Evolutionary conservation across 2,329 filamentous ascomycete genomes (phyloP), one percentile per base, ranked within the genome.

Genomic region (Fusarium sp.): DNA sequence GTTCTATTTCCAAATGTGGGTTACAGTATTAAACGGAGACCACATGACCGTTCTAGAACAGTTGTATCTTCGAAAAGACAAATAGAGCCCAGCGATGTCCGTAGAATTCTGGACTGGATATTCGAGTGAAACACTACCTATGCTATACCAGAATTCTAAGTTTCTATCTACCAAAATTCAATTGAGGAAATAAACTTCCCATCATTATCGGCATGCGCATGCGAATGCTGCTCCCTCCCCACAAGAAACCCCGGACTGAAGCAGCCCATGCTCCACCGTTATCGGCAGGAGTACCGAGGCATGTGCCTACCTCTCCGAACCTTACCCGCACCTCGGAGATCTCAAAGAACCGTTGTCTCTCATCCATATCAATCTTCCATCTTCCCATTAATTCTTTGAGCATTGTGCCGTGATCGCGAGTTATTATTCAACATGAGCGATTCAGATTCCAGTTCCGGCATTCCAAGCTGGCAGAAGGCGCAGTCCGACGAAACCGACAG

Each of bases 401-500:
- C 33, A 13, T 43, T 9, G 10, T 42, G 40, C 4, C 15, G 38
- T 31, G 38, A 31, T 43, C 22, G 24, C 28, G 19, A 26, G 14
- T 4, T 5, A 28, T 11, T 28, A n/a, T 19, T 38, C 50, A 73
- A 28, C 24, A 80, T 81, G 80, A 72, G 75, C 60, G 78, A 80
- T 64, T 69, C 77, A 13, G 73, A 80, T 60, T 70, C 76, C 7
- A 76, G 71, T 24, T 65, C 76, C 17, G 69, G 64, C 57, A 75
- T 76, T n/a, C 78, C 78, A 19, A 65, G 67, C 43, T 79, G 76
- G 78, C 78, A 79, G 68, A 77, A 71, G 55, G 65, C 58, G 28
- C 60, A 67, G 21, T 52, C 62, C 24, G 56, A 66, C 28, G 58
- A 70, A 49, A 47, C 70, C 34, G 57, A 69, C 43, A 52, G 68